These are phyloP conservation scores for Bacterosira constricta DNA, from an alignment of 108 stramenopile genomes.

Conservation along the genomic window DNA sequence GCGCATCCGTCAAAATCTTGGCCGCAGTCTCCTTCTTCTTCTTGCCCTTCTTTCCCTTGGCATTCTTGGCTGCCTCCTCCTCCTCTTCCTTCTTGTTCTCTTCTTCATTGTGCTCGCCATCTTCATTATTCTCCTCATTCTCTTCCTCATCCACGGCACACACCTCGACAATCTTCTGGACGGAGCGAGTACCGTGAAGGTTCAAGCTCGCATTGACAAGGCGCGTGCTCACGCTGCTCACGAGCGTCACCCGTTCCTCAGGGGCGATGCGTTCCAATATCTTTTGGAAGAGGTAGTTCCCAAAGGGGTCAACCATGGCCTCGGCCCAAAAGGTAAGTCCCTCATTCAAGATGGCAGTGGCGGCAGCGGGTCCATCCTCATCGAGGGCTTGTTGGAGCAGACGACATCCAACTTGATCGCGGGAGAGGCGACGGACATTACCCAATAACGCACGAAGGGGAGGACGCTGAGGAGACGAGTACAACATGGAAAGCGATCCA, in stretches of 20 bases:
- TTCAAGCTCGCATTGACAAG: slow-evolving; percentile 95
- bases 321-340: slow-evolving; percentile 93
- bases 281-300: slow-evolving; percentile 98
- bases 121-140: slow-evolving; percentile 3
- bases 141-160: slow-evolving; percentile 84
- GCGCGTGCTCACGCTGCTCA: slow-evolving; percentile 83
- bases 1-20: slow-evolving; percentile 77
- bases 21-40: slow-evolving; percentile 72
- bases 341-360: slow-evolving; percentile 91
- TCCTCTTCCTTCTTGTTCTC: slow-evolving; percentile 6
- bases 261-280: slow-evolving; percentile 90
- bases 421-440: slow-evolving; percentile 85
- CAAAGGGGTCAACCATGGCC: slow-evolving; percentile 98
- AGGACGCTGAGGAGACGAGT: slow-evolving; percentile 78
- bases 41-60: slow-evolving; percentile 24
- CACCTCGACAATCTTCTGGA: slow-evolving; percentile 97
- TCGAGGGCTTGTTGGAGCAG: slow-evolving; percentile 96
- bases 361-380: slow-evolving; percentile 90
- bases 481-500: slow-evolving; percentile 56
- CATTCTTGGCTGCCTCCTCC: slow-evolving; percentile 1
- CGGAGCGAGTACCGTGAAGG: slow-evolving; percentile 96
- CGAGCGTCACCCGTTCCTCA: slow-evolving; percentile 84
- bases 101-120: slow-evolving; percentile 14
- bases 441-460: slow-evolving; percentile 80
- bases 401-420: slow-evolving; percentile 95